Base-by-base conservation (phyloP, 1,284 basidiomycete species). In the Ustilago curta region DNA sequence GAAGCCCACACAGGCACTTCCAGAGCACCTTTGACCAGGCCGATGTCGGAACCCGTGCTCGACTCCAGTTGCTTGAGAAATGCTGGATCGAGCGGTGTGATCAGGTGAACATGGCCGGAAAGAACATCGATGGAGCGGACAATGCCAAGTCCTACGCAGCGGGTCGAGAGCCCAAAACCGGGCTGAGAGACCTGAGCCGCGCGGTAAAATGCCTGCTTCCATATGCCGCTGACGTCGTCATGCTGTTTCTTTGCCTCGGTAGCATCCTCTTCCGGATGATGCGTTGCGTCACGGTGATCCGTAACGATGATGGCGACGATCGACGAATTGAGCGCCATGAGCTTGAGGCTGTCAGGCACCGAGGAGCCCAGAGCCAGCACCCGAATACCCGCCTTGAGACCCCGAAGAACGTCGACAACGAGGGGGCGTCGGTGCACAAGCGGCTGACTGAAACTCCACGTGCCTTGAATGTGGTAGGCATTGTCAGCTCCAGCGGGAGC, bases 1-100 rank as follows among this genome's bases (percentile, higher is more conserved):
- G 94, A 90, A 0, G 91, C 94, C 89, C 91, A 92, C 0, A 94
- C 86, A 0, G 95, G 95, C 0, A 97, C 86, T 81, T 96, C 93
- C 74, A 97, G 87, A 77, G 93, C 92, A 5, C 95, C 95, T 82
- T 92, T 93, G 39, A 95, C 89, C 1, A 96, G 62, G 44, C 74
- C 90, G 7, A 94, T 16, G 93, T 87, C 1, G 91, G 93, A 29
- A 7, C 32, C 42, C 9, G 39, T 14, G 43, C 8, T 31, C 8
- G 45, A 27, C 47, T 50, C 23, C 4, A 57, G 18, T 19, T 53
- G 43, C 2, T 48, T 49, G 12, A 90, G 85, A 72, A 91, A 91
- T 5, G 80, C 87, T 0, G 91, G 0, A 87, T 86, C 3, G 86
- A 78, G 35, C 4, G 80, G 82, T n/a, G 77, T 74, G 19, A 83